Evolutionary conservation across 2,329 filamentous ascomycete species (phyloP), one percentile per base, ranked within the genome.

Genomic region (Pseudocercospora musae): DNA sequence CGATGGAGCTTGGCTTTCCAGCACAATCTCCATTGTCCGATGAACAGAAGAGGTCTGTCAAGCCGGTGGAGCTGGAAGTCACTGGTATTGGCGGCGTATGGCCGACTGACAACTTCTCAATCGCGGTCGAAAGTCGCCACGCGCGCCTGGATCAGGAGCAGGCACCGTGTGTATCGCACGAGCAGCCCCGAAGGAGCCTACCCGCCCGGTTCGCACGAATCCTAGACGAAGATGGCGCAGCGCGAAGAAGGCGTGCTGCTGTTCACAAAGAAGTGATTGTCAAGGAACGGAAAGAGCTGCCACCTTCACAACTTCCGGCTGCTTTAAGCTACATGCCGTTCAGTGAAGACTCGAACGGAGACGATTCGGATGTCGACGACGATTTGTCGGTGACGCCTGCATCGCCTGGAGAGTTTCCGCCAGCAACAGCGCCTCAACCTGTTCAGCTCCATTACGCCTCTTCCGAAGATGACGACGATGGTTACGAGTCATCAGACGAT

Each of bases 241-340:
- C 15, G 29, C 57, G n/a, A 54, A 69, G 9, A 58, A 70, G 50
- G 13, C 37, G 57, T n/a, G 59, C 46, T 31, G 62, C 56, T 84
- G 79, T 96, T 87, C 60, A 84, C 75, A 21, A 96, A 78, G 21
- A 93, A 81, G 71, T 88, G 80, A 46, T 89, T 78, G 67, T 91
- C 80, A 61, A 89, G 78, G 65, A 94, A 84, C 61, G 89, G 81
- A 55, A 94, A 78, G 56, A 94, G 81, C 53, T 82, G 6, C 77
- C 78, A 0, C 78, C 74, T 11, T 81, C 80, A 0, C 59, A 68
- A 7, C 73, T 82, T 0, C 80, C 80, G 1, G 78, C 78, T 1
- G 76, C 80, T 0, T 78, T 78, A 0, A 70, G 66, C 60, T 80
- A 78, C 62, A 74, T 79, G 27, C 74, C 76, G 18, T 73, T 77